phyloP scores from a whole-genome alignment of 139 green algal genomes.

The Limnomonas spitsbergensis region DNA sequence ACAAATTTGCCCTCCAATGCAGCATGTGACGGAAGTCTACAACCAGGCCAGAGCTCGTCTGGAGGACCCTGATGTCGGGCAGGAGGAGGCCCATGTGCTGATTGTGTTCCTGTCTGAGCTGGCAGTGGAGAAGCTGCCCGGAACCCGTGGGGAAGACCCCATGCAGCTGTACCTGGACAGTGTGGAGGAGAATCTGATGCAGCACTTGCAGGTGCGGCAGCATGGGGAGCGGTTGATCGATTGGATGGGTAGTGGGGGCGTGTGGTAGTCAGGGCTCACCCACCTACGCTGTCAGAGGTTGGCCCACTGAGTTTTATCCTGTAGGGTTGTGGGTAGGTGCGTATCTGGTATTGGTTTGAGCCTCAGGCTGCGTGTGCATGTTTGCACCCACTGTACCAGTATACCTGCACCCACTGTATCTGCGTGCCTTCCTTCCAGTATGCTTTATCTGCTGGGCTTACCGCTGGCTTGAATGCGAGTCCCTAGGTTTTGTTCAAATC shows the following conservation, averaged over 20 bases:
- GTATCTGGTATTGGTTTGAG: no score
- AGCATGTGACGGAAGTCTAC: slow-evolving; percentile 38
- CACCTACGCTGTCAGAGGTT: no score
- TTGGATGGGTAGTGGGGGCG: background rate
- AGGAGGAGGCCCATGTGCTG: slow-evolving; percentile 14
- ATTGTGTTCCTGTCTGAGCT: slow-evolving; percentile 24
- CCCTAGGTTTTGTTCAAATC: no score
- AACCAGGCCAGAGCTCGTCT: slow-evolving; percentile 13
- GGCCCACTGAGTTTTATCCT: no score
- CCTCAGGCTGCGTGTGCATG: no score
- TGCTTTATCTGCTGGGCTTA: no score
- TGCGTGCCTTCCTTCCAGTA: background rate
- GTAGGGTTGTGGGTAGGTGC: no score
- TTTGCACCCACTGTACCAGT: background rate
- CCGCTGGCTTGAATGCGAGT: no score
- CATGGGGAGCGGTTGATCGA: background rate
- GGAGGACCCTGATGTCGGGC: slow-evolving; percentile 13
- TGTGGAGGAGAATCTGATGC: slow-evolving; percentile 22
- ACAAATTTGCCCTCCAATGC: no score
- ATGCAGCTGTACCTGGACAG: slow-evolving; percentile 29
- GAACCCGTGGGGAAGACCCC: slow-evolving; percentile 29
- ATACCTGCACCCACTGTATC: background rate
- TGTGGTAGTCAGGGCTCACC: background rate
- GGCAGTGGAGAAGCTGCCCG: slow-evolving; percentile 28
- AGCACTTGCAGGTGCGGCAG: slow-evolving; percentile 28